phyloP scores from a whole-genome alignment of 2,329 filamentous ascomycete species.

The Arthrobotrys sphaeroides region DNA sequence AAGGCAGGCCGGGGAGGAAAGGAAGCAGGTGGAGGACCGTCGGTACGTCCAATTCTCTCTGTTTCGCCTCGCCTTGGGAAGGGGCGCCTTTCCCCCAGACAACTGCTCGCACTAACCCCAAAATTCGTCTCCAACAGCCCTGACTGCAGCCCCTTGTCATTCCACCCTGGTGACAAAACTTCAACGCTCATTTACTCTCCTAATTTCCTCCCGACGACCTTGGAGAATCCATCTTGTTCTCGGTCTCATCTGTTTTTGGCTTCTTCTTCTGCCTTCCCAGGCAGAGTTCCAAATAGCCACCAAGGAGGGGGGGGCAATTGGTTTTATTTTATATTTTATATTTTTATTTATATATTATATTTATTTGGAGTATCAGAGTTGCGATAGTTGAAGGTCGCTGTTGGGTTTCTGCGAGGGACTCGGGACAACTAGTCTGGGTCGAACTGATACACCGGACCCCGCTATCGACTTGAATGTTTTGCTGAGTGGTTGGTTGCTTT shows the following conservation, averaged over 20 bases:
- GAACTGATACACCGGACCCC: neutral
- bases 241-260: conserved; percentile 7
- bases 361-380: neutral
- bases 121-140: conserved; percentile 33
- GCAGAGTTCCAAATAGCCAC: neutral
- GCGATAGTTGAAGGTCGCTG: neutral
- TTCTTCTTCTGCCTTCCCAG: neutral
- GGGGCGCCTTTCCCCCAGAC: conserved; percentile 36
- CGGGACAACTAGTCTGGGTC: neutral
- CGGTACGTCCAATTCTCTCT: conserved; percentile 1
- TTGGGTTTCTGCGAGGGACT: conserved; percentile 8
- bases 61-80: conserved; percentile 42
- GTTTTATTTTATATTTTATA: neutral
- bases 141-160: conserved; percentile 43
- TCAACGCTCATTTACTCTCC: conserved; percentile 35
- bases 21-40: neutral
- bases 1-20: conserved; percentile 4
- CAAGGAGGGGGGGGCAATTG: conserved; percentile 5
- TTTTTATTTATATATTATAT: too few species aligned
- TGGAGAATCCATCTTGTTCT: conserved; percentile 28
- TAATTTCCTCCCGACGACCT: conserved; percentile 36
- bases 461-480: conserved; percentile 7
- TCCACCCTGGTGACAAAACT: conserved; percentile 51
- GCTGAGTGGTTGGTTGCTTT: neutral
- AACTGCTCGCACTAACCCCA: conserved; percentile 49